Percentiles rank a stretch among this genome's conserved stretches.
Evolutionary conservation across 495 filamentous ascomycete species (phyloP).

Genomic region (Aspergillus avenaceus): DNA sequence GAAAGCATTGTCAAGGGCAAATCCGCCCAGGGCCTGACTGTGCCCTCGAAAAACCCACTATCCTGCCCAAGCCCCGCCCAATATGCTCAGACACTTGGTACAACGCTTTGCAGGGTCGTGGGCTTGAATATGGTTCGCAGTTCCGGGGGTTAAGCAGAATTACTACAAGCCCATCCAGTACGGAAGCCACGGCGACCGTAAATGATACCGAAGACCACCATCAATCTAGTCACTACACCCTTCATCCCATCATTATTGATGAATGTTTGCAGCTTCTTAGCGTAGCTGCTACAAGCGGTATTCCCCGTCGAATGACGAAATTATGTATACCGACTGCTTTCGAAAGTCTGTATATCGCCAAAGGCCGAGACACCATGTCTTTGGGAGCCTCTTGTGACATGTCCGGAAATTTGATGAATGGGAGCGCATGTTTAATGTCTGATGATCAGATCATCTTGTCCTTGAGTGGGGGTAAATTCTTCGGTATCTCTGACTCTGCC

Average conservation of each 20-base stretch:
- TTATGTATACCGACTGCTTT: neutral
- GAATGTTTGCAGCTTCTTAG: slow-evolving; percentile 33
- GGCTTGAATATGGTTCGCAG: slow-evolving; percentile 32
- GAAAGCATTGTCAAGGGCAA: no score
- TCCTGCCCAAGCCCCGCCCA: slow-evolving; percentile 4
- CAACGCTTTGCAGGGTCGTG: slow-evolving; percentile 22
- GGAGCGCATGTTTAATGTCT: neutral
- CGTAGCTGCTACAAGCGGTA: slow-evolving; percentile 26
- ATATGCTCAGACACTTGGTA: slow-evolving; percentile 29
- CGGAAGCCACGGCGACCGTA: slow-evolving; percentile 18
- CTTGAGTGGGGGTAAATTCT: neutral
- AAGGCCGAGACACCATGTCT: neutral
- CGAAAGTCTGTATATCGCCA: neutral
- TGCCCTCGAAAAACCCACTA: no score
- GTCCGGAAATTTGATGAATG: neutral
- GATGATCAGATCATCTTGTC: neutral
- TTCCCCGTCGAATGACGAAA: slow-evolving; percentile 18
- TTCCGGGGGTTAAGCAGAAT: slow-evolving; percentile 25
- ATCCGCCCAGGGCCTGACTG: no score
- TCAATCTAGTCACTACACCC: slow-evolving; percentile 16
- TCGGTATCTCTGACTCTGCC: neutral
- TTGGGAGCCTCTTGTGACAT: neutral
- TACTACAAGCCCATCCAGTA: slow-evolving; percentile 15
- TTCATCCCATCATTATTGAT: slow-evolving; percentile 45
- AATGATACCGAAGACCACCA: neutral